phyloP scores from a whole-genome alignment of 306 rosid genomes.

The Fragaria iinumae region DNA sequence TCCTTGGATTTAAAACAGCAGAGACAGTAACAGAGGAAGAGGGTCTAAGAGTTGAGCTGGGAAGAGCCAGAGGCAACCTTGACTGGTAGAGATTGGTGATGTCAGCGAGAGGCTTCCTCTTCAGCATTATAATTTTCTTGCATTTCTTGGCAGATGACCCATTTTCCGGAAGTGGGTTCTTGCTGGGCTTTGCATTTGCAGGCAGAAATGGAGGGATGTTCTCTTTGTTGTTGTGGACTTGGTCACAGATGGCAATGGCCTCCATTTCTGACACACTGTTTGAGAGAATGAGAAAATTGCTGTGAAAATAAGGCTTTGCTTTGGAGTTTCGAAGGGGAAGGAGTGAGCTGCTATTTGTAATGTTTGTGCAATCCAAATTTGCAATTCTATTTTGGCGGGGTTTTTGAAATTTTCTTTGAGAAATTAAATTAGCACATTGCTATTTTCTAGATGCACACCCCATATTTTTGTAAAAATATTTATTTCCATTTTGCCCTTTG shows the following conservation, averaged over 20 bases:
- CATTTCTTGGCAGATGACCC: not conserved
- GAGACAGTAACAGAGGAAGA: not conserved
- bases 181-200: not conserved
- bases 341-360: not conserved
- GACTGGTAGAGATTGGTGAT: not conserved
- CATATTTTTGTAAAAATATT: no score
- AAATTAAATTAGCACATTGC: no score
- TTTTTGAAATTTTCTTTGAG: not conserved
- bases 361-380: not conserved
- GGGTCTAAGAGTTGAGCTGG: not conserved
- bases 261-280: not conserved
- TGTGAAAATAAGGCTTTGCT: not conserved
- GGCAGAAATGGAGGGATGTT: not conserved
- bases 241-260: not conserved
- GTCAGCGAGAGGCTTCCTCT: conserved; percentile 14
- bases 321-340: not conserved
- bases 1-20: not conserved
- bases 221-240: conserved; percentile 1
- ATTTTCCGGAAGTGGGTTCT: not conserved
- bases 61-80: not conserved
- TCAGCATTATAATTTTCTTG: not conserved
- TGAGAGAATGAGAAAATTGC: not conserved
- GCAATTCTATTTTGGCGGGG: not conserved
- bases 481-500: no score
- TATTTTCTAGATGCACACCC: no score